Conservation (phyloP, 2,329 filamentous ascomycete genomes). For the Calycina marina region DNA sequence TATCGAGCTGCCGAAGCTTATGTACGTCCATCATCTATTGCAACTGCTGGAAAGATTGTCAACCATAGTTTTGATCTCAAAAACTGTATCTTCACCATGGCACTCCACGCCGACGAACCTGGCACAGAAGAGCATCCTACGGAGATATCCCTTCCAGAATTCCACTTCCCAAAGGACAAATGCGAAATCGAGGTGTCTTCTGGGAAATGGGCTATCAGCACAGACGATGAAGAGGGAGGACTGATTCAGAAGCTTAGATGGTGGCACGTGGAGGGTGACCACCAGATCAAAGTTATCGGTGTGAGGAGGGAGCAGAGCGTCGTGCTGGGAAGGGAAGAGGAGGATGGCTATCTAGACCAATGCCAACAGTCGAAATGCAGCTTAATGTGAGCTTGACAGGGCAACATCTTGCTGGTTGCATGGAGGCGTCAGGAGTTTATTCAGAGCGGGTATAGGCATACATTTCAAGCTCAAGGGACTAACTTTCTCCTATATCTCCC, state of each 20-base stretch:
- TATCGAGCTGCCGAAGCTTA: conserved; percentile 88
- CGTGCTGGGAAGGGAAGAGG: conserved; percentile 37
- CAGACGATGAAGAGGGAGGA: conserved; percentile 53
- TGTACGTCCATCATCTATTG: conserved; percentile 69
- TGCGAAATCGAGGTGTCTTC: conserved; percentile 63
- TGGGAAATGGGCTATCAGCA: conserved; percentile 79
- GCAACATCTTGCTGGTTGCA: too few relatives aligned
- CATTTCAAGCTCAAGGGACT: too few relatives aligned
- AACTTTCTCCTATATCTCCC: too few relatives aligned
- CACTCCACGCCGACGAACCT: conserved; percentile 44
- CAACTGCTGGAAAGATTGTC: conserved; percentile 55
- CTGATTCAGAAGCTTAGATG: conserved; percentile 67
- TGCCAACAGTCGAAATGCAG: conserved; percentile 34
- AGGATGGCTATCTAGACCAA: conserved; percentile 66
- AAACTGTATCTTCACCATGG: conserved; percentile 62
- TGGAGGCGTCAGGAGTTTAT: too few relatives aligned
- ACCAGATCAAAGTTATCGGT: conserved; percentile 64
- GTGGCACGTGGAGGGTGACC: conserved; percentile 85
- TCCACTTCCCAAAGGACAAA: conserved; percentile 70
- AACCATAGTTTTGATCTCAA: conserved; percentile 71
- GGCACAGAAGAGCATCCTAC: conserved; percentile 57
- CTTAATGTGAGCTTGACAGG: too few relatives aligned
- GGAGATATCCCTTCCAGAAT: conserved; percentile 74
- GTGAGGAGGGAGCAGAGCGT: conserved; percentile 49
- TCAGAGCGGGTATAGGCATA: too few relatives aligned